A percentile compares a stretch with the other conserved stretches of the same genome.
phyloP scores from a whole-genome alignment of 2,329 filamentous ascomycete genomes.

The Talaromyces sp. region DNA sequence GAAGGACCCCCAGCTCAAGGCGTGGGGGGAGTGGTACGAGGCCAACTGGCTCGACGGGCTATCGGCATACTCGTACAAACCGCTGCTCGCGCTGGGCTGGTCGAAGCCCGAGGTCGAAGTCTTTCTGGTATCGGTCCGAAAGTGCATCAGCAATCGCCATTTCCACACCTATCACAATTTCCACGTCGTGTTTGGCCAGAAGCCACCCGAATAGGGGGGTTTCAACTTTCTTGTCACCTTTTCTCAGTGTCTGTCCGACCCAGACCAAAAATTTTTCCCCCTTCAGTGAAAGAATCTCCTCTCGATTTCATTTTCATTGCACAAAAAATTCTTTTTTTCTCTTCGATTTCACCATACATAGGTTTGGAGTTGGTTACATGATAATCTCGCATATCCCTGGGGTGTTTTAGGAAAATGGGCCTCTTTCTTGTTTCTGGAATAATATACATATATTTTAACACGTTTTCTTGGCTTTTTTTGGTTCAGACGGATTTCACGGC shows the following conservation, averaged over 20 bases:
- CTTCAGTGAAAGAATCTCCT: background rate
- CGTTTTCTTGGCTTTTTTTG: background rate
- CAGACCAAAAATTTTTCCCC: background rate
- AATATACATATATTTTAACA: background rate
- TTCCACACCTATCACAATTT: slow-evolving; percentile 39
- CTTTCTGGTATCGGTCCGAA: slow-evolving; percentile 40
- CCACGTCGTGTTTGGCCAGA: slow-evolving; percentile 20
- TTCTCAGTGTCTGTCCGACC: background rate
- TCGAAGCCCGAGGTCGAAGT: slow-evolving; percentile 43
- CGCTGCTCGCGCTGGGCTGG: slow-evolving; percentile 39
- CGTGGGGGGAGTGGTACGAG: slow-evolving; percentile 47
- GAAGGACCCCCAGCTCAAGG: slow-evolving; percentile 41
- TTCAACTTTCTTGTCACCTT: background rate
- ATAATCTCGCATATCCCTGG: background rate
- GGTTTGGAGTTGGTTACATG: background rate
- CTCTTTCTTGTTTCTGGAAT: background rate
- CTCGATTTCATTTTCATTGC: background rate
- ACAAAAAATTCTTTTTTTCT: background rate
- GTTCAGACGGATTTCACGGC: background rate
- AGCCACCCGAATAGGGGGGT: slow-evolving; percentile 20
- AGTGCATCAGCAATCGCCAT: slow-evolving; percentile 33
- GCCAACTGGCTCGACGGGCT: slow-evolving; percentile 41
- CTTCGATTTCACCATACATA: background rate
- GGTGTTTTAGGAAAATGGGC: background rate
- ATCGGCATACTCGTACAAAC: slow-evolving; percentile 41